Conservation (phyloP, 2,329 filamentous ascomycete genomes). For the Aspergillus uvarum region DNA sequence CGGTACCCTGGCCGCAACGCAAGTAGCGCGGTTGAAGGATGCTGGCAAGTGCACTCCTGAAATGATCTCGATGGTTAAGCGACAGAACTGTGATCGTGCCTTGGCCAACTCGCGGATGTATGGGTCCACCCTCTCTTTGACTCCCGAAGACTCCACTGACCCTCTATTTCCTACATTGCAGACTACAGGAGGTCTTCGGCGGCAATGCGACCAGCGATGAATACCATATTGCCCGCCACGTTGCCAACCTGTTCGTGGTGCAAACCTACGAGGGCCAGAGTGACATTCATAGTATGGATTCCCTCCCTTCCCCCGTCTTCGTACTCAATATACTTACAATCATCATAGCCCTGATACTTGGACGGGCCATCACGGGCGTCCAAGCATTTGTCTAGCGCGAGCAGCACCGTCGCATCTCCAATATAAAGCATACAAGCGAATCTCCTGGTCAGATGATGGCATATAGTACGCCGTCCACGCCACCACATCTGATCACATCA, state of each 20-base stretch:
- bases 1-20: slow-evolving; percentile 83
- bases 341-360: slow-evolving; percentile 62
- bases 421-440: neutral
- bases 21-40: slow-evolving; percentile 92
- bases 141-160: neutral
- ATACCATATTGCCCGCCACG: slow-evolving; percentile 91
- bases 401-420: neutral
- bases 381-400: slow-evolving; percentile 69
- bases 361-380: slow-evolving; percentile 68
- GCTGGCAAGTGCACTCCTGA: slow-evolving; percentile 83
- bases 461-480: no score
- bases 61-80: slow-evolving; percentile 96
- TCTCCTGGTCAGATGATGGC: no score
- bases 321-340: slow-evolving; percentile 4
- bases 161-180: slow-evolving; percentile 25
- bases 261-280: slow-evolving; percentile 99
- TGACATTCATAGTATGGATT: slow-evolving; percentile 83
- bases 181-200: slow-evolving; percentile 91
- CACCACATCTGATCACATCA: neutral
- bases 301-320: neutral
- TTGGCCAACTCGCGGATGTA: slow-evolving; percentile 71
- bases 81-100: slow-evolving; percentile 93
- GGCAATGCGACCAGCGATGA: slow-evolving; percentile 98
- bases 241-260: slow-evolving; percentile 93
- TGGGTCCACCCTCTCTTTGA: slow-evolving; percentile 26